Conservation (phyloP, 2,329 filamentous ascomycete genomes). For the Thielaviopsis punctulata region DNA sequence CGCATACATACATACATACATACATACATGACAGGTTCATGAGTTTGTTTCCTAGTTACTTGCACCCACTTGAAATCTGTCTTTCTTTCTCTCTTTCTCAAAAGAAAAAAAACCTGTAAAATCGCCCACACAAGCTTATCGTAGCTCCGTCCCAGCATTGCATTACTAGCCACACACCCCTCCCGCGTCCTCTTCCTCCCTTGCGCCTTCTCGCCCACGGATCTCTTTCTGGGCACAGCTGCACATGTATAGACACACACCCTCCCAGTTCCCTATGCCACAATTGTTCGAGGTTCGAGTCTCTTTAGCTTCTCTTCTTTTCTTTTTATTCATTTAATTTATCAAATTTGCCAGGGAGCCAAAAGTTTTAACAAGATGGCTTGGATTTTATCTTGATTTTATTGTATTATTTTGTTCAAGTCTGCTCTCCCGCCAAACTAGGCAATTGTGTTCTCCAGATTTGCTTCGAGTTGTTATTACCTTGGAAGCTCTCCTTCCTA, state of each 20-base stretch:
- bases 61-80: no score
- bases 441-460: background rate
- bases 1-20: no score
- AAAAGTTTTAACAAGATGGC: background rate
- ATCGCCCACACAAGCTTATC: background rate
- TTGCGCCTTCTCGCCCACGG: background rate
- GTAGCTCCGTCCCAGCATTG: no score
- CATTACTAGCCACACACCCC: background rate
- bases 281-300: background rate
- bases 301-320: conserved; percentile 5
- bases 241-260: background rate
- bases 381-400: background rate
- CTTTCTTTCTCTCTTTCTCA: background rate
- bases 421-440: background rate
- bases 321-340: conserved; percentile 17
- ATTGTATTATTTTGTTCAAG: background rate
- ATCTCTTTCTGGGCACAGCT: background rate
- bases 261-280: background rate
- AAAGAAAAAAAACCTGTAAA: background rate
- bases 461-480: background rate
- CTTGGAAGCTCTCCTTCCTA: background rate
- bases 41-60: no score
- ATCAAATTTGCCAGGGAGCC: conserved; percentile 8
- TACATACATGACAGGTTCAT: background rate
- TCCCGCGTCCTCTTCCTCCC: background rate